Percentiles rank a stretch among this genome's conserved stretches.
Conservation (phyloP, 2,329 filamentous ascomycete genomes). For the Penicillium sp. region DNA sequence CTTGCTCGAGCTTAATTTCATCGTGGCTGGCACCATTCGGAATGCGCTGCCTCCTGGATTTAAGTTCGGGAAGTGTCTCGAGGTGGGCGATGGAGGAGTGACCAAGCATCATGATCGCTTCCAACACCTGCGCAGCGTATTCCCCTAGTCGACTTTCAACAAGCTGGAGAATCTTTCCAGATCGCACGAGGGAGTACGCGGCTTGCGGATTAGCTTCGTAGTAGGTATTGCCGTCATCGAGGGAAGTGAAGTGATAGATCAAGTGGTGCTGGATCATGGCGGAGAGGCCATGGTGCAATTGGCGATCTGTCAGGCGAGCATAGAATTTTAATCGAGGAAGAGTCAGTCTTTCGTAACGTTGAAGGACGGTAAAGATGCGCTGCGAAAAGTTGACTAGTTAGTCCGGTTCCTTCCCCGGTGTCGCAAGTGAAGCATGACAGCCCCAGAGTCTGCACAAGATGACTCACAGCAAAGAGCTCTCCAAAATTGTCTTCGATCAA, state of each 20-base stretch:
- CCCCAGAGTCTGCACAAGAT: not conserved
- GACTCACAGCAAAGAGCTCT: slow-evolving; percentile 82
- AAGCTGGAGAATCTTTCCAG: slow-evolving; percentile 76
- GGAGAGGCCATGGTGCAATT: slow-evolving; percentile 77
- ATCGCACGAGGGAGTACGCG: slow-evolving; percentile 78
- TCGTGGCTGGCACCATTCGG: slow-evolving; percentile 28
- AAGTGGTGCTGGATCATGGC: slow-evolving; percentile 88
- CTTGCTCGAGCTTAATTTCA: slow-evolving; percentile 23
- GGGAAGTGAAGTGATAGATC: slow-evolving; percentile 68
- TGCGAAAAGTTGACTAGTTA: slow-evolving; percentile 41
- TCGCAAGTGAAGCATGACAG: slow-evolving; percentile 1
- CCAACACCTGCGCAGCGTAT: slow-evolving; percentile 71
- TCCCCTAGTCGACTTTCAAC: slow-evolving; percentile 72
- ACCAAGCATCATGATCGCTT: slow-evolving; percentile 73
- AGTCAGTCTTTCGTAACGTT: slow-evolving; percentile 74
- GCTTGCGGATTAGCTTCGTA: slow-evolving; percentile 82
- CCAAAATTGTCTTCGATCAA: slow-evolving; percentile 87
- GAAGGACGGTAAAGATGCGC: slow-evolving; percentile 80
- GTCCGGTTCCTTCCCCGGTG: slow-evolving; percentile 3
- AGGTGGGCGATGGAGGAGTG: slow-evolving; percentile 62
- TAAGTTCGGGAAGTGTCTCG: slow-evolving; percentile 40
- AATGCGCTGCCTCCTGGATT: slow-evolving; percentile 18
- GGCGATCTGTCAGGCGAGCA: slow-evolving; percentile 70
- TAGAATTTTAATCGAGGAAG: slow-evolving; percentile 68
- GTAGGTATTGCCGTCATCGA: slow-evolving; percentile 63